phyloP scores from a whole-genome alignment of 441 rosid genomes.

The Syzygium malaccense region DNA sequence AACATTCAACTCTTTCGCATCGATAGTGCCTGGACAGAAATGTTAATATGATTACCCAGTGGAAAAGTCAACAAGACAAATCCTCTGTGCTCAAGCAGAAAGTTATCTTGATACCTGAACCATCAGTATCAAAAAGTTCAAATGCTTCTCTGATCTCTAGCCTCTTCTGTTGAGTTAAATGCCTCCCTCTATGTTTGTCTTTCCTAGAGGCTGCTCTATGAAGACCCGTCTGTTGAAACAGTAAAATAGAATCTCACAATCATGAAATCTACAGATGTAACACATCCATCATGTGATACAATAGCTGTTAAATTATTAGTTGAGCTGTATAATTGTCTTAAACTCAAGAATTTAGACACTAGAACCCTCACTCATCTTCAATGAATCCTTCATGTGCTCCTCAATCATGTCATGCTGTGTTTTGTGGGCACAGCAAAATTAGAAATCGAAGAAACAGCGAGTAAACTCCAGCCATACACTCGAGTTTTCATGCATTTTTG shows the following conservation, averaged over 20 bases:
- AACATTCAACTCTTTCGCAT: constrained; percentile 95
- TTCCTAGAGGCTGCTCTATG: constrained; percentile 51
- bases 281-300: not conserved
- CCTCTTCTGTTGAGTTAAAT: constrained; percentile 50
- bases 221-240: constrained; percentile 32
- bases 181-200: constrained; percentile 63
- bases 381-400: not conserved
- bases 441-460: not conserved
- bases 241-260: not conserved
- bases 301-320: not conserved
- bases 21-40: constrained; percentile 66
- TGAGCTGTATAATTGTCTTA: not conserved
- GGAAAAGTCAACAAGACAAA: not conserved
- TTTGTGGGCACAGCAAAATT: not conserved
- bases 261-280: not conserved
- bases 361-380: not conserved
- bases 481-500: not conserved
- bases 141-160: constrained; percentile 95
- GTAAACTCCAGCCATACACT: not conserved
- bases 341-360: not conserved
- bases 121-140: constrained; percentile 93
- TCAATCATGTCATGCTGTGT: not conserved
- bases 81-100: not conserved
- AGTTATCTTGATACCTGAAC: constrained; percentile 49
- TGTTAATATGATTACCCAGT: constrained; percentile 1